phyloP scores from a whole-genome alignment of 805 yeast genomes.

The Metschnikowia proteae region DNA sequence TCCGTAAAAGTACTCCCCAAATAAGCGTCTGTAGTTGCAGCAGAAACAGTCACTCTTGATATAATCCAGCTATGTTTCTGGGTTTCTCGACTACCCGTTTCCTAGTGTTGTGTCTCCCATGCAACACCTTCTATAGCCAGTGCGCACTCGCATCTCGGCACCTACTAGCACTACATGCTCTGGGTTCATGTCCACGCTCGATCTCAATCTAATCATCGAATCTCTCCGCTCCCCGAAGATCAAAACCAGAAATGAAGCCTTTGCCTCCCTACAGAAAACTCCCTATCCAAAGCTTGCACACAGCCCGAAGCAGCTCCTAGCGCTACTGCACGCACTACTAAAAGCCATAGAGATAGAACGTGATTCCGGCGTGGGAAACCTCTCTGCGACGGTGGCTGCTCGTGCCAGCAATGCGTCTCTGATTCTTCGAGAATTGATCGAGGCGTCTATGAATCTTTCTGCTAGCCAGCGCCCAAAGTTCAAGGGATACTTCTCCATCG shows the following conservation, averaged over 20 bases:
- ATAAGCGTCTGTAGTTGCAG: too few relatives aligned
- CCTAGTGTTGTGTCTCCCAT: too few relatives aligned
- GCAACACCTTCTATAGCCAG: not conserved
- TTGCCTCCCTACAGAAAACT: slow-evolving; percentile 8
- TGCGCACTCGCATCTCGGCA: slow-evolving; percentile 3
- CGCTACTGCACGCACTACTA: slow-evolving; percentile 24
- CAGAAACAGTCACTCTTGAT: too few relatives aligned
- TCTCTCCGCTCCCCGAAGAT: slow-evolving; percentile 12
- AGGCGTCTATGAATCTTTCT: slow-evolving; percentile 14
- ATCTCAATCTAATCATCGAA: slow-evolving; percentile 14
- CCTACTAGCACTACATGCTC: not conserved
- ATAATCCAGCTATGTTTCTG: too few relatives aligned
- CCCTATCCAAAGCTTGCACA: slow-evolving; percentile 17
- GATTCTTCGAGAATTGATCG: slow-evolving; percentile 25
- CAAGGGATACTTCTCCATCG: slow-evolving; percentile 22
- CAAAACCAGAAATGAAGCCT: slow-evolving; percentile 17
- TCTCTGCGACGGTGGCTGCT: slow-evolving; percentile 23
- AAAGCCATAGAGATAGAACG: slow-evolving; percentile 35
- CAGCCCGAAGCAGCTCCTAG: slow-evolving; percentile 21
- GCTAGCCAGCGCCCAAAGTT: slow-evolving; percentile 17
- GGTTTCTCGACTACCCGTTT: too few relatives aligned
- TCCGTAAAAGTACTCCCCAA: too few relatives aligned
- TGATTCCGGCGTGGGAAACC: slow-evolving; percentile 23
- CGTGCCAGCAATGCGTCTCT: slow-evolving; percentile 32
- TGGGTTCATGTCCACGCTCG: slow-evolving; percentile 14